Evolutionary conservation across 2,329 filamentous ascomycete species (phyloP), one percentile per base, ranked within the genome.

Genomic region (Zalaria sp.): DNA sequence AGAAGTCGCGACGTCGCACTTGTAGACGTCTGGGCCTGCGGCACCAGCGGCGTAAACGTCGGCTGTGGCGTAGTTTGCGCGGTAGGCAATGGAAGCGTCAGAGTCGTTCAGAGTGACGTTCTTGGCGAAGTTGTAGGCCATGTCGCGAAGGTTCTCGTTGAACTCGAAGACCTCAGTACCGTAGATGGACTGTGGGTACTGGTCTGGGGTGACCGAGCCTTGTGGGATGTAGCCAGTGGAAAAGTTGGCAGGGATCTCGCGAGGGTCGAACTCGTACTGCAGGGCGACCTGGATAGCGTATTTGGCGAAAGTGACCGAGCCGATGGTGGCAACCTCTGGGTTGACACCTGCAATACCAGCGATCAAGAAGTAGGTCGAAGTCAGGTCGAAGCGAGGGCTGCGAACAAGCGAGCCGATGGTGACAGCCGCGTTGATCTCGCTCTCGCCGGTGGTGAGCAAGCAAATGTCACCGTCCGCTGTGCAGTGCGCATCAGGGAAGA

Each of bases 271-370:
- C 58, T 87, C 82, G 49, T 85, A 83, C 57, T 87, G 81, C 41
- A 86, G 64, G 0, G 77, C 81, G 3, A 85, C 80, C 54, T 87
- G 83, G 4, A 87, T 71, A 0, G 80, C 74, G 53, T 77, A 88
- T 25, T 74, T 71, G 32, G 77, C 72, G 41, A 88, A 74, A 1
- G 79, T 78, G 0, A 83, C 80, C 34, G 72, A 71, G 36, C 73
- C 75, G 4, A 82, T 66, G 0, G 81, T 84, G 25, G 71, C 76
- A 26, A 75, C 61, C 46, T 78, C 73, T 1, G 82, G 83, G 56
- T 76, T 85, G 35, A 84, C 68, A n/a, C 83, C 82, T 2, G 77
- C 81, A 47, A 88, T 86, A 2, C 82, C 83, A 1, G 71, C 75
- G 27, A 83, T 58, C 43, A 87, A 59, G 59, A 85, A 84, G 61